Base-by-base conservation (phyloP, 192 early-diverging fungal species). In the Linnemannia exigua region DNA sequence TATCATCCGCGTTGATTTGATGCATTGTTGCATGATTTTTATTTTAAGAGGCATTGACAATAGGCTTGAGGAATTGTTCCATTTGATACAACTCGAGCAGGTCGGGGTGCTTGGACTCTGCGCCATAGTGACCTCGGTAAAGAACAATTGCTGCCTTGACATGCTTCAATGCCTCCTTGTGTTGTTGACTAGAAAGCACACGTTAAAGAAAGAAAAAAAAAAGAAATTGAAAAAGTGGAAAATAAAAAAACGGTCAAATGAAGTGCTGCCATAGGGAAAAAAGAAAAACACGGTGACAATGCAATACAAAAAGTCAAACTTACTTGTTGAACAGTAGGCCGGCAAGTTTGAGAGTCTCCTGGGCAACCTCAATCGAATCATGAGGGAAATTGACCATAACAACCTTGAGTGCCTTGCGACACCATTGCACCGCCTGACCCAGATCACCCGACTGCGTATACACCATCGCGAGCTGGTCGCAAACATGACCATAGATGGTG, bases 251-350 rank as follows among this genome's bases (percentile, higher is more conserved):
- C 33, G 17, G 3, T 20, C 3, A 35, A 35, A 3, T 22, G 51
- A 16, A n/a, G n/a, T n/a, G 6, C 22, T 36, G 1, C 38, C 0
- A 41, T 14, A 46, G 35, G 28, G n/a, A n/a, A n/a, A 75, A 31
- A 31, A 28, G 16, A 7, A 67, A 47, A 38, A 68, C 15, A 15
- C 20, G 19, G 17, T 1, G 6, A 47, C 14, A 16, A 44, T 22
- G 0, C n/a, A 4, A 0, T 37, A 6, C 11, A 67, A 17, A 20
- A 17, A 67, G 0, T 0, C 19, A 46, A 7, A 15, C 76, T 67
- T 79, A 86, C 84, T 86, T 86, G 78, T 86, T 86, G 28, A 86
- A 86, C 41, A 79, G 22, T 33, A 86, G 25, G 11, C 84, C 84
- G 12, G 84, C 84, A 35, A 86, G 84, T n/a, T 86, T 86, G 2